Conservation (phyloP, 768 basidiomycete species). For the Boletus vermiculosoides region DNA sequence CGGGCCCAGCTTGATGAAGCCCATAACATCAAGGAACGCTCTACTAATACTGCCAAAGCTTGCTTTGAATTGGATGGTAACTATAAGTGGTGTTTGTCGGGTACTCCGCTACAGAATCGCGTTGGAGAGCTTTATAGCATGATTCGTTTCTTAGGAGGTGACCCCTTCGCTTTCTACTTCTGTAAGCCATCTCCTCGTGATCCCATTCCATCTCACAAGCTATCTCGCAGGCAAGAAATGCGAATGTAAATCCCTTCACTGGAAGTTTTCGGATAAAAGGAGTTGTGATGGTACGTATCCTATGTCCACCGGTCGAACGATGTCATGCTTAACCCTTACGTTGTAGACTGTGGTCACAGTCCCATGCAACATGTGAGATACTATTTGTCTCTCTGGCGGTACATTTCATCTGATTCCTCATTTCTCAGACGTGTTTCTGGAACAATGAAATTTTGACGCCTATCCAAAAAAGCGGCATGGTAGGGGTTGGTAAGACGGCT, state of each 20-base stretch:
- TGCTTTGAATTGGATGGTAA: conserved; percentile 82
- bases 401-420: conserved; percentile 5
- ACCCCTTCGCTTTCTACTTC: conserved; percentile 90
- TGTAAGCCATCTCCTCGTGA: conserved; percentile 47
- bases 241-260: conserved; percentile 92
- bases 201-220: neutral
- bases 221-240: conserved; percentile 71
- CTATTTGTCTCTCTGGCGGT: neutral
- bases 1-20: conserved; percentile 82
- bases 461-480: conserved; percentile 88
- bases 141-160: conserved; percentile 88
- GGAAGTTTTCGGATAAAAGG: conserved; percentile 84
- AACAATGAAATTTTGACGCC: conserved; percentile 95
- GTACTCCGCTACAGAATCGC: conserved; percentile 94
- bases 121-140: conserved; percentile 99
- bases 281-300: conserved; percentile 70
- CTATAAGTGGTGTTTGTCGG: conserved; percentile 93
- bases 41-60: conserved; percentile 96
- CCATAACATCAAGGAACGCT: conserved; percentile 96
- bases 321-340: neutral
- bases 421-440: conserved; percentile 84
- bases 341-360: conserved; percentile 74
- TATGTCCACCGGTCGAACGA: neutral
- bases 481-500: conserved; percentile 71
- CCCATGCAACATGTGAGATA: conserved; percentile 77